Conservation (phyloP, 2,329 filamentous ascomycete genomes). For the Xenoacremonium recifei region DNA sequence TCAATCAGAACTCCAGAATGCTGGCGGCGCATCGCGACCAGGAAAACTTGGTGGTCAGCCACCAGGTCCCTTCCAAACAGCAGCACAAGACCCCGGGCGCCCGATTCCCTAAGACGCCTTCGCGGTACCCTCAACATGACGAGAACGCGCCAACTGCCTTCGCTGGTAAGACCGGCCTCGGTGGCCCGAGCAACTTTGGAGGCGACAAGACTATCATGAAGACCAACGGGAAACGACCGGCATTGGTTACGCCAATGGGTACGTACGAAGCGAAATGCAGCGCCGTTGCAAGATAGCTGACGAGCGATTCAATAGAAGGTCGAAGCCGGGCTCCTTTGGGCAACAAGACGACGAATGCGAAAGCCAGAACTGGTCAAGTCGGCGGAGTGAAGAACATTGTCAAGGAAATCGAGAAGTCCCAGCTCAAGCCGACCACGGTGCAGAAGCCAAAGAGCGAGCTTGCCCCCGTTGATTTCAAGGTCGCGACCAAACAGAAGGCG, state of each 20-base stretch:
- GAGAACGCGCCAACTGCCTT: conserved; percentile 66
- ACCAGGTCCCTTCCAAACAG: conserved; percentile 71
- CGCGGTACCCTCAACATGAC: conserved; percentile 75
- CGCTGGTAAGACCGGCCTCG: conserved; percentile 41
- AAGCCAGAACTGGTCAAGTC: conserved; percentile 66
- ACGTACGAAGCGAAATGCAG: conserved; percentile 33
- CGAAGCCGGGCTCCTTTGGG: conserved; percentile 79
- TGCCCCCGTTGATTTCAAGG: conserved; percentile 60
- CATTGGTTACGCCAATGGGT: conserved; percentile 80
- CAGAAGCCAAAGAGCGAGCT: conserved; percentile 56
- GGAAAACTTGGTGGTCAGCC: conserved; percentile 79
- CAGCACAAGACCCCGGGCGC: conserved; percentile 80
- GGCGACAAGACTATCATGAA: conserved; percentile 49
- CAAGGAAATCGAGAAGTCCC: conserved; percentile 62
- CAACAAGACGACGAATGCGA: conserved; percentile 95
- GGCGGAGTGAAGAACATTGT: conserved; percentile 60
- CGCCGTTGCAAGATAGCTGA: neutral
- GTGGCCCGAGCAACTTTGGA: conserved; percentile 56
- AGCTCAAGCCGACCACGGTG: conserved; percentile 56
- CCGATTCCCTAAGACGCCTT: conserved; percentile 77
- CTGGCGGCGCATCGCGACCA: conserved; percentile 78
- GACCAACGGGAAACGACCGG: conserved; percentile 46
- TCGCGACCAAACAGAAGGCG: conserved; percentile 54
- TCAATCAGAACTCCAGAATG: conserved; percentile 47
- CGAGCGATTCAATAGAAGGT: conserved; percentile 21